phyloP scores from a whole-genome alignment of 1,139 yeast species.

The Geotrichum histeridarum region DNA sequence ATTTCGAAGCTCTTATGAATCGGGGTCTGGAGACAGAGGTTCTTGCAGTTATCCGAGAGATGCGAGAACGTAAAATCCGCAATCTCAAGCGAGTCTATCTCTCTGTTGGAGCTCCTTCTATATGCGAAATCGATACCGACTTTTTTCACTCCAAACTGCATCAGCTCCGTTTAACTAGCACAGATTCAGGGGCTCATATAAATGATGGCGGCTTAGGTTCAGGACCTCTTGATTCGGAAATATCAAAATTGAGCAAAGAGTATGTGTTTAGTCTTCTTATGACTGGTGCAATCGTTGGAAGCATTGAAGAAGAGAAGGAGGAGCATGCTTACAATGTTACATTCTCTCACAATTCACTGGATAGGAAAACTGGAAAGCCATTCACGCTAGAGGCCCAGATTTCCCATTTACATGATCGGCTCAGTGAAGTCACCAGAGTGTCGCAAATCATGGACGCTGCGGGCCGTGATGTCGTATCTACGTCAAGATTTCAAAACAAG shows the following conservation, averaged over 20 bases:
- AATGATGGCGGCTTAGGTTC: not conserved
- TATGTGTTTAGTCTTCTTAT: conserved; percentile 12
- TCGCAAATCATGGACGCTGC: conserved; percentile 5
- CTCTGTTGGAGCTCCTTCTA: conserved; percentile 2
- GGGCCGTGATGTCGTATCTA: conserved; percentile 4
- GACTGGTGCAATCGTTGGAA: conserved; percentile 4
- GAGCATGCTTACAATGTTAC: conserved; percentile 5
- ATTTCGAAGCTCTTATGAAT: not conserved
- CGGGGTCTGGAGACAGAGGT: conserved; percentile 1
- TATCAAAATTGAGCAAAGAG: conserved; percentile 5
- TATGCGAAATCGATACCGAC: conserved; percentile 1
- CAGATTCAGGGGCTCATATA: not conserved
- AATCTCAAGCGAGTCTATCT: conserved; percentile 7
- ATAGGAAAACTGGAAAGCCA: not conserved
- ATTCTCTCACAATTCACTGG: not conserved
- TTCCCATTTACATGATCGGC: conserved; percentile 1
- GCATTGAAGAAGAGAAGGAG: conserved; percentile 8
- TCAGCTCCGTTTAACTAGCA: not conserved
- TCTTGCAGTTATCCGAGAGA: conserved; percentile 1
- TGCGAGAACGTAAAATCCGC: conserved; percentile 11
- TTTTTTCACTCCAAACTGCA: not conserved
- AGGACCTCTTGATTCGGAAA: not conserved
- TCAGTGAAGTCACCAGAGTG: conserved; percentile 7
- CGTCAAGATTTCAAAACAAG: not conserved
- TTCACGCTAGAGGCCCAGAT: conserved; percentile 12